A percentile compares a stretch with the other conserved stretches of the same genome.
phyloP scores from a whole-genome alignment of 2,329 filamentous ascomycete species.

The Davidsoniella virescens region DNA sequence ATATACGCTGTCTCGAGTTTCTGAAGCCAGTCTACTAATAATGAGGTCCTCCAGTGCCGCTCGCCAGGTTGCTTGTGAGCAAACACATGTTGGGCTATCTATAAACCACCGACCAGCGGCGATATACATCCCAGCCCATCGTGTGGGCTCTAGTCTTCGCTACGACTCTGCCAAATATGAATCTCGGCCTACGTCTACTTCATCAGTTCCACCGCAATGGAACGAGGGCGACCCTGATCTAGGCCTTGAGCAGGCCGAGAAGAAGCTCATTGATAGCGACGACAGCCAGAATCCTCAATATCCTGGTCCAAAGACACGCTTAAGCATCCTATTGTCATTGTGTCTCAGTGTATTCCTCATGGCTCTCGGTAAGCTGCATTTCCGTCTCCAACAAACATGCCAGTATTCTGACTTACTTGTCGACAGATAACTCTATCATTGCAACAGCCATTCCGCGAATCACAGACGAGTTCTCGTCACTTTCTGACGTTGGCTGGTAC shows the following conservation, averaged over 20 bases:
- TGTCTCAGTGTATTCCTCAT: slow-evolving; percentile 24
- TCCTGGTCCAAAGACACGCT: not conserved
- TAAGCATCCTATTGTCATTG: slow-evolving; percentile 18
- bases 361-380: slow-evolving; percentile 20
- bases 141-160: not conserved
- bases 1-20: no score
- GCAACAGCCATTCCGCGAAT: slow-evolving; percentile 29
- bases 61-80: no score
- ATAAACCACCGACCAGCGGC: no score
- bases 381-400: no score
- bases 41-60: no score
- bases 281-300: not conserved
- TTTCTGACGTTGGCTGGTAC: slow-evolving; percentile 35
- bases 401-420: not conserved
- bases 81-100: no score
- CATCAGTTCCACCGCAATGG: no score
- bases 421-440: slow-evolving; percentile 25
- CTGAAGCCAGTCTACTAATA: no score
- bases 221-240: not conserved
- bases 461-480: slow-evolving; percentile 26
- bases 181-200: no score
- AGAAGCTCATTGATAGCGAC: not conserved
- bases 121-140: not conserved
- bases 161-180: not conserved
- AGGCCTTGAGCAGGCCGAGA: not conserved